Conservation (phyloP, 2,329 filamentous ascomycete genomes). For the Aspergillus phoenicis region DNA sequence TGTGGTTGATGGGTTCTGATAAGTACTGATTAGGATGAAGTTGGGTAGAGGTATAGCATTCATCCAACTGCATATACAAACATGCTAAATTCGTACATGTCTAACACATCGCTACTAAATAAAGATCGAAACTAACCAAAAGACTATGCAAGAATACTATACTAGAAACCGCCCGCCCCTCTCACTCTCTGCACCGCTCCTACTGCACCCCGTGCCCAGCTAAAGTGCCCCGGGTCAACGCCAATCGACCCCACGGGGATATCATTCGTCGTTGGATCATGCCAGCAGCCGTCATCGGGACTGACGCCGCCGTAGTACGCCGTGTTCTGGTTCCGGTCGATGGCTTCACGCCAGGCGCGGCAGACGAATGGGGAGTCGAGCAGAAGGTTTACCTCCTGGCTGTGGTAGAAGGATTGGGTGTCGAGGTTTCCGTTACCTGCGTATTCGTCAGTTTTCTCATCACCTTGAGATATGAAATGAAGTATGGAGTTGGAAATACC, state of each 20-base stretch:
- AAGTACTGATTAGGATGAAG: no score
- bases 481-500: slow-evolving; percentile 35
- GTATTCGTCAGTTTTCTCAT: background rate
- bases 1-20: no score
- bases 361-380: slow-evolving; percentile 67
- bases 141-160: background rate
- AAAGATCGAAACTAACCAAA: background rate
- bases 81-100: background rate
- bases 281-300: slow-evolving; percentile 64
- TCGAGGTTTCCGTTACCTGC: slow-evolving; percentile 74
- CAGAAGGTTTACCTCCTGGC: slow-evolving; percentile 76
- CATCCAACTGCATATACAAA: background rate
- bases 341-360: slow-evolving; percentile 61
- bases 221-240: slow-evolving; percentile 57
- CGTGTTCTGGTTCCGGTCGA: slow-evolving; percentile 70
- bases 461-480: background rate
- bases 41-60: background rate
- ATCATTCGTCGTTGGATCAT: slow-evolving; percentile 52
- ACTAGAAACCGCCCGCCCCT: slow-evolving; percentile 58
- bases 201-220: slow-evolving; percentile 60
- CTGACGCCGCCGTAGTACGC: slow-evolving; percentile 58
- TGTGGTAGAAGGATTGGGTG: slow-evolving; percentile 78
- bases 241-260: slow-evolving; percentile 56
- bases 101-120: background rate
- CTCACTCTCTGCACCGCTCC: slow-evolving; percentile 62